A percentile compares a stretch with the other conserved stretches of the same genome.
Conservation (phyloP, 2,329 filamentous ascomycete species). For the Botrytis medusae region DNA sequence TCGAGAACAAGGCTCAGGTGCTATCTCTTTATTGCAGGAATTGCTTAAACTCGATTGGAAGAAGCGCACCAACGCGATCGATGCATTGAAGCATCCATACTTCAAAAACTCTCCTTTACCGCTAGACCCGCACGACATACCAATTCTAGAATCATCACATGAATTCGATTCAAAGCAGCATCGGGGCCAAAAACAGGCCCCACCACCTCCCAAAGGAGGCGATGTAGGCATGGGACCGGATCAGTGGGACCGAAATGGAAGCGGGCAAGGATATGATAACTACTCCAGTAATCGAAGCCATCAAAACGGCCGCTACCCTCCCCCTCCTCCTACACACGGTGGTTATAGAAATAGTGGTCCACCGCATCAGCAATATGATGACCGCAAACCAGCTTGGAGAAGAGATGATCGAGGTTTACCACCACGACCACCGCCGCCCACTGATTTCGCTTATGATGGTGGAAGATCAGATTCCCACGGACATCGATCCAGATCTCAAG, state of each 20-base stretch:
- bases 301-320: slow-evolving; percentile 21
- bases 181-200: slow-evolving; percentile 77
- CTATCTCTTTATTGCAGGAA: slow-evolving; percentile 77
- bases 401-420: slow-evolving; percentile 36
- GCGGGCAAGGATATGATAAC: slow-evolving; percentile 33
- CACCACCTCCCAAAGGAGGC: slow-evolving; percentile 87
- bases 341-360: slow-evolving; percentile 36
- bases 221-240: slow-evolving; percentile 73
- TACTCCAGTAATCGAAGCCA: slow-evolving; percentile 31
- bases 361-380: slow-evolving; percentile 32
- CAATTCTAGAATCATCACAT: slow-evolving; percentile 89
- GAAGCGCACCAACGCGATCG: slow-evolving; percentile 85
- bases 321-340: slow-evolving; percentile 30
- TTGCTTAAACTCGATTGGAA: slow-evolving; percentile 88
- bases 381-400: slow-evolving; percentile 40
- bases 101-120: slow-evolving; percentile 79
- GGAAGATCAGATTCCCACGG: slow-evolving; percentile 41
- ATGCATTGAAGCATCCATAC: slow-evolving; percentile 89
- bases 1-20: slow-evolving; percentile 67
- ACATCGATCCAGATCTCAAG: slow-evolving; percentile 46
- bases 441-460: slow-evolving; percentile 35
- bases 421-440: slow-evolving; percentile 37
- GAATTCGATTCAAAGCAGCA: slow-evolving; percentile 93
- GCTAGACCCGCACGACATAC: slow-evolving; percentile 81
- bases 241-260: slow-evolving; percentile 38